Evolutionary conservation across 1,284 basidiomycete genomes (phyloP).

Genomic region (Sphagnurus paluster): DNA sequence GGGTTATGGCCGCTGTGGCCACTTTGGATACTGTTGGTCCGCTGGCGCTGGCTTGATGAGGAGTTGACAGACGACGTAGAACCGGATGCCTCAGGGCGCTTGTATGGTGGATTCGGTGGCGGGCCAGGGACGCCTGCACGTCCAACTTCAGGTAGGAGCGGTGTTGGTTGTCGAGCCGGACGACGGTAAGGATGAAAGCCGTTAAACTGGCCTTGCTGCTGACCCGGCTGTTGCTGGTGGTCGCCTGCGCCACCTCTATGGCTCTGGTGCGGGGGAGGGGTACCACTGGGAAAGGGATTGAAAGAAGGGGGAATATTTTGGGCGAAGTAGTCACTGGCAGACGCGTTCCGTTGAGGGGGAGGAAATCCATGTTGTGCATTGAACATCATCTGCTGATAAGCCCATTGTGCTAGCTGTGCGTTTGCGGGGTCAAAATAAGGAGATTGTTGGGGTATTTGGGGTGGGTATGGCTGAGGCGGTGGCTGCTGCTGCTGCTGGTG

Average conservation of each 20-base stretch:
- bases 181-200: constrained; percentile 82
- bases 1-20: constrained; percentile 40
- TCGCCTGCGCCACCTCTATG: constrained; percentile 30
- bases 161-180: constrained; percentile 53
- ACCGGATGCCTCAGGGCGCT: constrained; percentile 71
- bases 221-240: constrained; percentile 42
- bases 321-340: constrained; percentile 52
- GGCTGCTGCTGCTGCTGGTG: constrained; percentile 54
- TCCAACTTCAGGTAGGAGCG: constrained; percentile 39
- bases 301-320: constrained; percentile 51
- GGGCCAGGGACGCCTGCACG: constrained; percentile 35
- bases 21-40: constrained; percentile 65
- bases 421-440: constrained; percentile 74
- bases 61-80: constrained; percentile 77
- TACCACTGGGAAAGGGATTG: constrained; percentile 67
- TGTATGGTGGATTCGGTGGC: constrained; percentile 62
- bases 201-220: constrained; percentile 47
- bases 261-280: constrained; percentile 59
- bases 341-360: constrained; percentile 38
- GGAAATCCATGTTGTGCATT: constrained; percentile 60
- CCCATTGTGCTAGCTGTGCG: constrained; percentile 80
- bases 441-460: constrained; percentile 46
- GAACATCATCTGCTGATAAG: constrained; percentile 86
- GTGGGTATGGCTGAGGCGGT: constrained; percentile 42
- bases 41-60: constrained; percentile 54